Base-by-base conservation (phyloP, 164 flowering plant genomes). In the Chloranthus sessilifolius region DNA sequence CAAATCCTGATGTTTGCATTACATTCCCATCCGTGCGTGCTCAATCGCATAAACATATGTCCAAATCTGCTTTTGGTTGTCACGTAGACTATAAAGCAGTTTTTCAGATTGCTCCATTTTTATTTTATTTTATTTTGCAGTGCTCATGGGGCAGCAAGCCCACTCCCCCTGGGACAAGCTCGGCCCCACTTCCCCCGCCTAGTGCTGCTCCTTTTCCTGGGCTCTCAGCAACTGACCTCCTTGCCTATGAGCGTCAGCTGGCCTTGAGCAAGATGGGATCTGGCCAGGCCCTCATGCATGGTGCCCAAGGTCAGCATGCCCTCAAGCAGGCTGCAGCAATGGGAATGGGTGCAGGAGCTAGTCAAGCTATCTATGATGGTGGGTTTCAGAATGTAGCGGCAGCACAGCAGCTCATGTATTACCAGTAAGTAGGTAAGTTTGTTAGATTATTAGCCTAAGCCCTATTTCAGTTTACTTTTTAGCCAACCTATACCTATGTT, bases 111-210 rank as follows among this genome's bases (percentile, higher is more conserved):
- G 9, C 9, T 31, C 21, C 9, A 17, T n/a, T 9, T 23, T 12
- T 34, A 23, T 24, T 20, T 50, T 11, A 12, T 7, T 22, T 40
- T 54, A 1, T 39, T 1, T 44, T 68, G 68, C 72, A 90, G 98
- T 87, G 96, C 46, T 90, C 90, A 7, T 87, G 95, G 95, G 96
- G 98, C 3, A 90, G 77, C 74, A 87, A 87, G 62, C 98, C 98
- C 0, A 87, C 98, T 17, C 88, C 76, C 0, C 84, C 91, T 7
- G 95, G 91, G 20, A 69, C 79, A 11, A 62, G 50, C 60, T 81
- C 89, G 2, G 58, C 72, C 21, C 88, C 95, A 5, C 88, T 87
- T n/a, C 89, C 94, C 0, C 95, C 89, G 7, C 98, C 98, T 6
- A 55, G 77, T 11, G 74, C 68, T 7, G 68, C 65, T 9, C 72